Evolutionary conservation across 1,284 basidiomycete species (phyloP).

Genomic region (Mixia osmundae): DNA sequence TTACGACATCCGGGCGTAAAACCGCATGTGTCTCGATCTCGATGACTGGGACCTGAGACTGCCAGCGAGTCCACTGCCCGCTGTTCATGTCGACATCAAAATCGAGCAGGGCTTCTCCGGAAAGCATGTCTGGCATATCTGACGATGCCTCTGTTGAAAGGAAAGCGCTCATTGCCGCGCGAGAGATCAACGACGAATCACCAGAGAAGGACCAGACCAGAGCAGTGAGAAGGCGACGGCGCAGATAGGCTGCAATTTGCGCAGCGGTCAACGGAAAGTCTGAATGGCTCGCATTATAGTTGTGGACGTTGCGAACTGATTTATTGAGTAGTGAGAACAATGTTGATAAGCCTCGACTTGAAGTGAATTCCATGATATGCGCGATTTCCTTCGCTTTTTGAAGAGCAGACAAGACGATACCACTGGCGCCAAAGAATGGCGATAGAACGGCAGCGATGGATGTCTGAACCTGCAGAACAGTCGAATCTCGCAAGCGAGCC

Average conservation of each 20-base stretch:
- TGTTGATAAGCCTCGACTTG: conserved; percentile 72
- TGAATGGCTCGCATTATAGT: conserved; percentile 81
- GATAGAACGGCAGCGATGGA: conserved; percentile 53
- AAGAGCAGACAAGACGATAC: conserved; percentile 56
- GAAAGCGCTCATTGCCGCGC: conserved; percentile 75
- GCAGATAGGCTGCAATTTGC: conserved; percentile 69
- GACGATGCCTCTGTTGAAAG: conserved; percentile 64
- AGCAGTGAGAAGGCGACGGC: conserved; percentile 69
- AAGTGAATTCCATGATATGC: conserved; percentile 98
- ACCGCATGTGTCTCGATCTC: conserved; percentile 94
- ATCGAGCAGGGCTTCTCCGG: conserved; percentile 58
- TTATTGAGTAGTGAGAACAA: conserved; percentile 95
- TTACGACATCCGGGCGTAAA: conserved; percentile 83
- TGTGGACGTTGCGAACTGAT: conserved; percentile 72
- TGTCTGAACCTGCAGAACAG: conserved; percentile 46
- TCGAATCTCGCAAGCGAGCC: too few relatives aligned
- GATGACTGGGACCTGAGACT: conserved; percentile 69
- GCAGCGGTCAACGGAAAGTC: conserved; percentile 78
- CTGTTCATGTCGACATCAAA: conserved; percentile 72
- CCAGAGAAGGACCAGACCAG: conserved; percentile 97
- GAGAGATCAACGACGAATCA: conserved; percentile 70
- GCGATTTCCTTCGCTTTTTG: conserved; percentile 56
- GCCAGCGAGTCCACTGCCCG: conserved; percentile 82
- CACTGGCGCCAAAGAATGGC: conserved; percentile 57
- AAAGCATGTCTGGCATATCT: conserved; percentile 57